Conservation (phyloP, 73 alveolate species). For the Tetrahymena elliotti region DNA sequence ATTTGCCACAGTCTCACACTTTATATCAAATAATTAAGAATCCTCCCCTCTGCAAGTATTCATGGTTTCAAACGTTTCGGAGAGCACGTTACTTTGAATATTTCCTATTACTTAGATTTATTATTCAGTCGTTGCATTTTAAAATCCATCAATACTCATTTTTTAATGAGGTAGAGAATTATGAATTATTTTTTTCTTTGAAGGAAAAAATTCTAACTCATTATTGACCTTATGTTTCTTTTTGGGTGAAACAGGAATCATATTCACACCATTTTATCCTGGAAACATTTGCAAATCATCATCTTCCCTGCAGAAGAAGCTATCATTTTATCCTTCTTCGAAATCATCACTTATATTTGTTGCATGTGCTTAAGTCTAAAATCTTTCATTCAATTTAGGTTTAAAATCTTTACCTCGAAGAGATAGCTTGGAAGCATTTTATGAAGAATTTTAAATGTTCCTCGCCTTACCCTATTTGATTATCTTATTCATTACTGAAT, state of each 20-base stretch:
- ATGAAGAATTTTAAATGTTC: not conserved
- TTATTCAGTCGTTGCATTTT: not conserved
- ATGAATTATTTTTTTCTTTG: not conserved
- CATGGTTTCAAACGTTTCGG: not conserved
- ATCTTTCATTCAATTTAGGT: not conserved
- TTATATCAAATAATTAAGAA: not conserved
- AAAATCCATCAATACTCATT: not conserved
- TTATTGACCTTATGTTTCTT: not conserved
- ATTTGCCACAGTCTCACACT: not conserved
- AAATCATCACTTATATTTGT: not conserved
- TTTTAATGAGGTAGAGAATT: not conserved
- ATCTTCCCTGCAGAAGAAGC: not conserved
- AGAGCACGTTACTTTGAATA: not conserved
- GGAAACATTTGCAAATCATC: not conserved
- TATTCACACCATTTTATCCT: not conserved
- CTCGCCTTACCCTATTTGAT: not conserved
- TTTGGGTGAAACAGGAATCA: not conserved
- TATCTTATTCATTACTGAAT: not conserved
- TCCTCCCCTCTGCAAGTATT: not conserved
- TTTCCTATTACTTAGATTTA: no score
- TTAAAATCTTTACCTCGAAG: not conserved
- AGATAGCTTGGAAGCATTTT: not conserved
- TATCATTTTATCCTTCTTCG: not conserved
- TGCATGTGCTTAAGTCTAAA: not conserved
- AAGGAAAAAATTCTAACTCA: not conserved